These are phyloP conservation scores for Monosporascus sp. DNA, from an alignment of 2,329 filamentous ascomycete genomes.

Conservation along the genomic window DNA sequence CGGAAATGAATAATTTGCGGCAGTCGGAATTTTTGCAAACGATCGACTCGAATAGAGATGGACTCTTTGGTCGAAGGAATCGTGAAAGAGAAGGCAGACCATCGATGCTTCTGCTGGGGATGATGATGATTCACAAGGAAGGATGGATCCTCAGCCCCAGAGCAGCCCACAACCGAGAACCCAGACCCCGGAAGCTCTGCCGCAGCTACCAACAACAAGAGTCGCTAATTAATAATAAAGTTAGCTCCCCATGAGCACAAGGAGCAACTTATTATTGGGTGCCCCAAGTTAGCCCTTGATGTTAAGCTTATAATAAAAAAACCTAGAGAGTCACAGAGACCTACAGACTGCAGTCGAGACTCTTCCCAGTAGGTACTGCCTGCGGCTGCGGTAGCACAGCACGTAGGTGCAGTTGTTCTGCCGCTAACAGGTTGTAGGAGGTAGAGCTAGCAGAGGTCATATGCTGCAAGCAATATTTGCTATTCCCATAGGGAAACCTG, in stretches of 20 bases:
- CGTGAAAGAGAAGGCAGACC: neutral
- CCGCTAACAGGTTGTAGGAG: too few relatives aligned
- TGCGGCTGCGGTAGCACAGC: too few relatives aligned
- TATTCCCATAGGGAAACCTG: slow-evolving; percentile 17
- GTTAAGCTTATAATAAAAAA: neutral
- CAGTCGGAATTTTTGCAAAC: too few relatives aligned
- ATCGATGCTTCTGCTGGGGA: neutral
- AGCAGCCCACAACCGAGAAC: neutral
- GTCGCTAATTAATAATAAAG: neutral
- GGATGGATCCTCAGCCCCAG: neutral
- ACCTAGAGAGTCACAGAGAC: too few relatives aligned
- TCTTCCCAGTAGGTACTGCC: too few relatives aligned
- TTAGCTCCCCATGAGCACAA: neutral
- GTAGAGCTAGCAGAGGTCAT: slow-evolving; percentile 14
- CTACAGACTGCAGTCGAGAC: too few relatives aligned
- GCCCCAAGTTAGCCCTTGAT: neutral
- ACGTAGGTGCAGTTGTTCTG: too few relatives aligned
- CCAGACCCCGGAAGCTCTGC: neutral
- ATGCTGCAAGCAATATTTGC: slow-evolving; percentile 20
- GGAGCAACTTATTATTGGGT: neutral
- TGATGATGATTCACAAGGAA: neutral
- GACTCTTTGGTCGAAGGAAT: neutral
- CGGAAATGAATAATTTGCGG: too few relatives aligned
- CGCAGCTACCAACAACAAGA: neutral
- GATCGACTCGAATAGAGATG: neutral